Base-by-base conservation (phyloP, 2,329 filamentous ascomycete genomes). In the Dothistroma septosporum region DNA sequence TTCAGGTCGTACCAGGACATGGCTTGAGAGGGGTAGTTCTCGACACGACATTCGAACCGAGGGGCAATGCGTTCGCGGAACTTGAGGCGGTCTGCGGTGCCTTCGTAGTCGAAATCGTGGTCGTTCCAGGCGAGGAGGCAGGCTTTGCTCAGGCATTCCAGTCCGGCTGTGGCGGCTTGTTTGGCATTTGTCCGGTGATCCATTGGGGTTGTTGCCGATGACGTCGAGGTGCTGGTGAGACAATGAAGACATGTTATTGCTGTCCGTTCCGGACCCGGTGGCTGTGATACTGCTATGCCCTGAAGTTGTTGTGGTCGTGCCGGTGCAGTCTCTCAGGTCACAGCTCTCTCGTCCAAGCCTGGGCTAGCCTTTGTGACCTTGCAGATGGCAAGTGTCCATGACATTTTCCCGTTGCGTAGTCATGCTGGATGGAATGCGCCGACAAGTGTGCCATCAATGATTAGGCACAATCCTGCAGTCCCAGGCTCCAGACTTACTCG, bases 81-180 rank as follows among this genome's bases (percentile, higher is more conserved):
- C 24, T 59, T 41, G 9, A 21, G 19, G 19, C 58, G 37, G 28
- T 59, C 58, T 16, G 31, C 16, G 4, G 11, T 49, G 28, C 35
- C 22, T 3, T 16, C 31, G 28, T 50, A 50, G 14, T 47, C 50
- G 19, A 59, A 55, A 52, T 59, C 58, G 35, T 50, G 37, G 50
- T 55, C 58, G 32, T 59, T 59, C 32, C 41, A 59, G 19, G 58
- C 52, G 6, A 31, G 16, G 22, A 59, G 24, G 19, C 35, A 59
- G 16, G 58, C 58, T n/a, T 28, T 50, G 19, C 19, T 32, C 12
- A 46, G 35, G n/a, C 57, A 37, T 21, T 59, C 41, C 4, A 59
- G 35, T 31, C 55, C 57, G n/a, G 24, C 24, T 46, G 16, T 53
- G 50, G 50, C 50, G 12, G 50, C 16, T 10, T 14, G 33, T 9